Percentiles rank a stretch among this genome's conserved stretches.
These are phyloP conservation scores for Pseudofabraea citricarpa DNA, from an alignment of 2,329 filamentous ascomycete species.

Conservation along the genomic window DNA sequence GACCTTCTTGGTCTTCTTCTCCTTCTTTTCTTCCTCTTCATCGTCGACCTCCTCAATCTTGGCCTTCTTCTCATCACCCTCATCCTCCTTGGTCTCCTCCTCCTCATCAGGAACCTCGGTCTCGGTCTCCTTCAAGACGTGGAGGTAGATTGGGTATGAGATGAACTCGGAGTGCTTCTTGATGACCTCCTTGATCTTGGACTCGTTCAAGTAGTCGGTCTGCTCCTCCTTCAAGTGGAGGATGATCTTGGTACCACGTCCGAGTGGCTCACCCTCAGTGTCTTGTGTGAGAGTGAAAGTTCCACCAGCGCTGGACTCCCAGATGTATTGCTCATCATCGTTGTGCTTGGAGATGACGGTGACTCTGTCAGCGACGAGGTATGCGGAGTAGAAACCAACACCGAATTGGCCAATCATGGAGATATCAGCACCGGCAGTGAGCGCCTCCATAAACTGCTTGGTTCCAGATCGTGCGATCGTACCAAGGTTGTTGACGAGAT, in stretches of 20 bases:
- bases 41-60: constrained; percentile 92
- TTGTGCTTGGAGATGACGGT: constrained; percentile 98
- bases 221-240: constrained; percentile 99
- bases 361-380: constrained; percentile 96
- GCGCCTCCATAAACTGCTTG: constrained; percentile 99
- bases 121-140: constrained; percentile 99
- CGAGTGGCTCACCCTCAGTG: constrained; percentile 84
- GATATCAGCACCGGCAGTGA: constrained; percentile 96
- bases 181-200: constrained; percentile 99
- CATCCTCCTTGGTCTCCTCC: constrained; percentile 66
- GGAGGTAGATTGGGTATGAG: constrained; percentile 99
- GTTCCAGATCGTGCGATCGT: constrained; percentile 98
- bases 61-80: constrained; percentile 87
- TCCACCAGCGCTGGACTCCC: constrained; percentile 95
- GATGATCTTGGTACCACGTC: constrained; percentile 96
- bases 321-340: constrained; percentile 99
- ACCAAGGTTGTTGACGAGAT: constrained; percentile 99
- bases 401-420: constrained; percentile 99
- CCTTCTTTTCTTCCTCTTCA: constrained; percentile 83
- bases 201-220: constrained; percentile 95
- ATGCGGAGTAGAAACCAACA: constrained; percentile 99
- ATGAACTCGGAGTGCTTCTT: constrained; percentile 99
- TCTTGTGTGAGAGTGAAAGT: constrained; percentile 93
- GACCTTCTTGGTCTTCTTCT: constrained; percentile 98
- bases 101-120: constrained; percentile 98